Percentiles rank a stretch among this genome's conserved stretches.
phyloP scores from a whole-genome alignment of 306 rosid species.

The Medicago ruthenica region DNA sequence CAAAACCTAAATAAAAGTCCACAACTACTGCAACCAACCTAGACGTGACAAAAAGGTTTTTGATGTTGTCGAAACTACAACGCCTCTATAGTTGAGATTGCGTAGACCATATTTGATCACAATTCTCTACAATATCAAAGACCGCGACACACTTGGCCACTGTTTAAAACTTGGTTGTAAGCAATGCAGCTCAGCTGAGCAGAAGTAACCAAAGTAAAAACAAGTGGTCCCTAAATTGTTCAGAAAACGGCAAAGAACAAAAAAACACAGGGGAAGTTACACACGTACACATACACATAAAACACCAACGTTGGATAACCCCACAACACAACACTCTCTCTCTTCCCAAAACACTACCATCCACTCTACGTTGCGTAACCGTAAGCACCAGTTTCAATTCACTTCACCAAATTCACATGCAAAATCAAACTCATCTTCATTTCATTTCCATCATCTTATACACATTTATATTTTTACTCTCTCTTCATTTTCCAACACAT shows the following conservation, averaged over 20 bases:
- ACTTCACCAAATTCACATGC: conserved; percentile 37
- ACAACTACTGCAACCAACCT: too few species aligned
- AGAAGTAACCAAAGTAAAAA: not conserved
- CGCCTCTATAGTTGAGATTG: not conserved
- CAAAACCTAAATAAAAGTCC: too few species aligned
- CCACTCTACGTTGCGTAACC: conserved; percentile 50
- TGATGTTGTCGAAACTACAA: too few species aligned
- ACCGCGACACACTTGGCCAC: not conserved
- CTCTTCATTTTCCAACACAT: not conserved
- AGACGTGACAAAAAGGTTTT: too few species aligned
- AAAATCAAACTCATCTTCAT: conserved; percentile 11
- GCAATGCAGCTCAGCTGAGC: not conserved
- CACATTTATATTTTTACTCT: not conserved
- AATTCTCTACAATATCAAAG: not conserved
- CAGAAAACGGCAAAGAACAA: conserved; percentile 38
- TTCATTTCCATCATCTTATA: conserved; percentile 28
- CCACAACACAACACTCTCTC: conserved; percentile 37
- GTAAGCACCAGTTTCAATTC: conserved; percentile 19
- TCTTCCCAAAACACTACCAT: not conserved
- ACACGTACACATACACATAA: not conserved
- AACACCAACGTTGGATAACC: conserved; percentile 20
- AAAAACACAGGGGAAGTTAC: not conserved
- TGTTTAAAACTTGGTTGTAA: not conserved
- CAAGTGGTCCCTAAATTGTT: conserved; percentile 36
- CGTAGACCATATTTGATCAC: not conserved